A percentile compares a stretch with the other conserved stretches of the same genome.
These are phyloP conservation scores for Lachancea lanzarotensis DNA, from an alignment of 805 yeast species.

Conservation along the genomic window DNA sequence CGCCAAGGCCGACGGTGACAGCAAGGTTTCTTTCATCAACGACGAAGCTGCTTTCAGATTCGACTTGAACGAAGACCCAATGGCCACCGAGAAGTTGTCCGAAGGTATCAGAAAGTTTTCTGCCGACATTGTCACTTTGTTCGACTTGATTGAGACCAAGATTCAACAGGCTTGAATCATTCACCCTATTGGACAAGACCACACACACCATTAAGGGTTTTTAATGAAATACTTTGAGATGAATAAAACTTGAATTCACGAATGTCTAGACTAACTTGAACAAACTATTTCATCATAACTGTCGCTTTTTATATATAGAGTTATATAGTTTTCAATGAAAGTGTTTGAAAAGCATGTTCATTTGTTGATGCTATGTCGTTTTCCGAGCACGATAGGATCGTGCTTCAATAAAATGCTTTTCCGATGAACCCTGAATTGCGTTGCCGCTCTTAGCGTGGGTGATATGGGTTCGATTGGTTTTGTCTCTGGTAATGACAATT, in stretches of 20 bases:
- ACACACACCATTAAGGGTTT: not conserved
- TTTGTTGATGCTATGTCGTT: not conserved
- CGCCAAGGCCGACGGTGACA: constrained; percentile 46
- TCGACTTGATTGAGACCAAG: constrained; percentile 56
- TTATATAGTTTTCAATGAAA: not conserved
- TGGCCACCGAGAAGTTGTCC: constrained; percentile 96
- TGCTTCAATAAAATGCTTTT: not conserved
- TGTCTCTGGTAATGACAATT: too few relatives aligned
- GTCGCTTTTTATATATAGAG: not conserved
- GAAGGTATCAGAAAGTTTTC: constrained; percentile 98
- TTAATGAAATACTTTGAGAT: not conserved
- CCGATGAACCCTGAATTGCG: too few relatives aligned
- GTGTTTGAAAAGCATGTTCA: not conserved
- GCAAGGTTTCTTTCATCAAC: constrained; percentile 74
- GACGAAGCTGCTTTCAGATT: constrained; percentile 89
- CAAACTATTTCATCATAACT: not conserved
- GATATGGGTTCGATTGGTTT: too few relatives aligned
- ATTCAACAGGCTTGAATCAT: constrained; percentile 34
- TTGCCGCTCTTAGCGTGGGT: too few relatives aligned
- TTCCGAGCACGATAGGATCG: not conserved
- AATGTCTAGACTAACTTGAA: not conserved
- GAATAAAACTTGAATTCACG: not conserved
- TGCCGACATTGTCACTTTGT: constrained; percentile 81
- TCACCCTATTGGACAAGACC: not conserved
- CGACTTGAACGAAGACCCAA: constrained; percentile 88